Base-by-base conservation (phyloP, 2,329 filamentous ascomycete genomes). In the Mycocentrospora acerina region DNA sequence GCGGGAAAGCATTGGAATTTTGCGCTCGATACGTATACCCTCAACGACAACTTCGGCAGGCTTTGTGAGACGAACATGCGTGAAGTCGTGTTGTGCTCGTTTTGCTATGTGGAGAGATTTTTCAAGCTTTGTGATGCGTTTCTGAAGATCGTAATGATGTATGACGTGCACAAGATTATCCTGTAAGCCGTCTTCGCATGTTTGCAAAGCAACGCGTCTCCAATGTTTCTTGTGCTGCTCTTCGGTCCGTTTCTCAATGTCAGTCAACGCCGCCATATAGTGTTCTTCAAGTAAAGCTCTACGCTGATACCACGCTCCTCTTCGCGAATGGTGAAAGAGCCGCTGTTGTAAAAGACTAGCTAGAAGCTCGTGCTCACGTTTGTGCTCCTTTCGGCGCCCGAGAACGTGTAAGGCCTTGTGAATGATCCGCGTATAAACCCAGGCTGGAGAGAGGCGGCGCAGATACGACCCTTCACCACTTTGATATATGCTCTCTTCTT, bases 221-320 rank as follows among this genome's bases (percentile, higher is more conserved):
- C 90, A 98, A 51, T 87, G 77, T 55, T 85, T 91, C 69, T 88
- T 93, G 59, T 86, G 85, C 7, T 71, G 68, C 29, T 86, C 82
- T 12, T 75, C 68, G 26, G 62, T 56, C 15, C 55, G 49, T 13
- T 48, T 53, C 24, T 46, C 55, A 4, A 46, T 11, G 7, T 57
- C 42, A 2, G 44, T 50, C 3, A 65, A 42, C 10, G 44, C 19
- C 73, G 82, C 78, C 87, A 97, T 90, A 66, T 98, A 97, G 61
- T 94, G 90, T 64, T 98, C 93, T 70, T 98, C 93, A 2, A 98
- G 68, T 1, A 98, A 72, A 1, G 91, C 93, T 68, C 94, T 95
- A 14, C 93, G 86, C 60, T 96, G 90, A 62, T 97, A 97, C 93
- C 93, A 98, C 1, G 83, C 81, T 0, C 93, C 93, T 28, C 93